A percentile compares a stretch with the other conserved stretches of the same genome.
phyloP scores from a whole-genome alignment of 169 alveolate genomes.

The Pseudocohnilembus persalinus region DNA sequence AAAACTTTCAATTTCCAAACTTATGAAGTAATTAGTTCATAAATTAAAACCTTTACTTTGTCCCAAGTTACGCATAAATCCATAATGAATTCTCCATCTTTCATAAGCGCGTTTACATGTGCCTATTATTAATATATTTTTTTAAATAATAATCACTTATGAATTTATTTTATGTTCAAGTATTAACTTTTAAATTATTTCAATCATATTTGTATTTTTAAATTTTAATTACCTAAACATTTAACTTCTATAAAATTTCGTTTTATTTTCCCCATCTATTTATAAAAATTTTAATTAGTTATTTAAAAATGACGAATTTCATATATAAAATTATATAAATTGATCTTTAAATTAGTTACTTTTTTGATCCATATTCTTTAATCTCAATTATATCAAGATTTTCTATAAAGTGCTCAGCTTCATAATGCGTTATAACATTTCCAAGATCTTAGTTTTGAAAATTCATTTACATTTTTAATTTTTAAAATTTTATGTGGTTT shows the following conservation, averaged over 20 bases:
- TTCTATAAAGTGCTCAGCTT: slow-evolving; percentile 67
- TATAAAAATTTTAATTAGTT: neutral
- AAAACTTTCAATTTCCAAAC: slow-evolving; percentile 68
- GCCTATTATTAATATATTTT: slow-evolving; percentile 24
- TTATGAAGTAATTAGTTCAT: slow-evolving; percentile 65
- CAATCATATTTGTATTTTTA: neutral
- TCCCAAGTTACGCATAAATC: slow-evolving; percentile 70
- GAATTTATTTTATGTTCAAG: neutral
- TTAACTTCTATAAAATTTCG: slow-evolving; percentile 65
- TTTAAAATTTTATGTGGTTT: too few species aligned
- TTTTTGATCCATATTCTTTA: slow-evolving; percentile 55
- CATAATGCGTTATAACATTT: slow-evolving; percentile 64
- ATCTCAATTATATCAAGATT: slow-evolving; percentile 45
- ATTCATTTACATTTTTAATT: too few species aligned
- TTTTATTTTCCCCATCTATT: slow-evolving; percentile 63
- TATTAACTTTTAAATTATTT: neutral
- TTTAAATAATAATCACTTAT: neutral
- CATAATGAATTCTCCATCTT: slow-evolving; percentile 72
- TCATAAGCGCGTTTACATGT: slow-evolving; percentile 69
- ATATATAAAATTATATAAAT: neutral
- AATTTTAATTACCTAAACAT: slow-evolving; percentile 38
- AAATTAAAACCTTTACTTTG: slow-evolving; percentile 62
- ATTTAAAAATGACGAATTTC: too few species aligned
- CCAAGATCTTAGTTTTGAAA: slow-evolving; percentile 4
- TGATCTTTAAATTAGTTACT: slow-evolving; percentile 14